A percentile compares a stretch with the other conserved stretches of the same genome.
Conservation (phyloP, 345 rosid species). For the Corchorus olitorius region DNA sequence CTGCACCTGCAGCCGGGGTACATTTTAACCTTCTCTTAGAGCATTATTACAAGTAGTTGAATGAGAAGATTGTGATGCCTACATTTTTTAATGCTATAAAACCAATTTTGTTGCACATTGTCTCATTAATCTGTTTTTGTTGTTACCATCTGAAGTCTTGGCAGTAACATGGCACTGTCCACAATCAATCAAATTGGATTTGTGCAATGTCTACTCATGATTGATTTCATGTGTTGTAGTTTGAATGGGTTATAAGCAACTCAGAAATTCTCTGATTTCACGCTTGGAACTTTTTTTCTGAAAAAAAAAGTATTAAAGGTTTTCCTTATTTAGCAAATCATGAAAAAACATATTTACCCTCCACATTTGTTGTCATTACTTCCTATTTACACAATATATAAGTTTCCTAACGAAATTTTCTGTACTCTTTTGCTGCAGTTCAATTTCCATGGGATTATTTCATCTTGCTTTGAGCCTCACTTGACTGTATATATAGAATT, state of each 20-base stretch:
- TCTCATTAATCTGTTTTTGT: not conserved
- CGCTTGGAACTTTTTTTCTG: not conserved
- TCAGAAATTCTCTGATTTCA: slow-evolving; percentile 2
- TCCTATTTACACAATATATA: slow-evolving; percentile 1
- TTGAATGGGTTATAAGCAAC: not conserved
- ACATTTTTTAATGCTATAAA: not conserved
- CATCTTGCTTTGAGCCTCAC: slow-evolving; percentile 98
- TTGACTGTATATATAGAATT: slow-evolving; percentile 79
- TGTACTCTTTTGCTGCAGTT: slow-evolving; percentile 54
- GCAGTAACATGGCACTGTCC: not conserved
- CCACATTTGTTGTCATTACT: not conserved
- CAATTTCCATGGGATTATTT: slow-evolving; percentile 95
- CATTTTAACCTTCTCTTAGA: slow-evolving; percentile 24
- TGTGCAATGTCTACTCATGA: not conserved
- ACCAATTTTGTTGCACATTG: not conserved
- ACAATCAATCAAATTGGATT: not conserved
- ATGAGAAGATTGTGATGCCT: slow-evolving; percentile 16
- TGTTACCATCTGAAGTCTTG: not conserved
- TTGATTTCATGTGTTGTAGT: slow-evolving; percentile 3
- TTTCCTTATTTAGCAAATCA: not conserved
- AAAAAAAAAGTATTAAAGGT: not conserved
- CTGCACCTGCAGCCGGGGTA: slow-evolving; percentile 99
- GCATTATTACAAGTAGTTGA: slow-evolving; percentile 3
- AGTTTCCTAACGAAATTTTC: slow-evolving; percentile 4
- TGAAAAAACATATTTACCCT: not conserved